phyloP scores from a whole-genome alignment of 495 filamentous ascomycete species.

The Aspergillus sclerotiicarbonarius region DNA sequence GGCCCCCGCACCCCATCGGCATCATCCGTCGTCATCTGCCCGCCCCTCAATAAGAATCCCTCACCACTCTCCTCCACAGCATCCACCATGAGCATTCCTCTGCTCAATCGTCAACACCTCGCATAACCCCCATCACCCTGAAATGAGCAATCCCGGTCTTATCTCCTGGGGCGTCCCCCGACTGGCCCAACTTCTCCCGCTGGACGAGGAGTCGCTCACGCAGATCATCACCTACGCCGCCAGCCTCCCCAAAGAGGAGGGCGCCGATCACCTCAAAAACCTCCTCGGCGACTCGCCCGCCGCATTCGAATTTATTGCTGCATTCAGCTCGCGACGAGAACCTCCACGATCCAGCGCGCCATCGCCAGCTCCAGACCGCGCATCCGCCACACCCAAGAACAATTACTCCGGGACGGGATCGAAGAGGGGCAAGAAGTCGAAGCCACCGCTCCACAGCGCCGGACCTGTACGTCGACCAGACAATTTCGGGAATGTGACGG shows the following conservation, averaged over 20 bases:
- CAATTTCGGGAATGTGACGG: conserved; percentile 53
- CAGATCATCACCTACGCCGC: conserved; percentile 80
- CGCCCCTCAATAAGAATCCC: too few relatives aligned
- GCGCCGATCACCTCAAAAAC: conserved; percentile 80
- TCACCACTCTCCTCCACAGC: background rate
- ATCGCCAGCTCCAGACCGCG: conserved; percentile 8
- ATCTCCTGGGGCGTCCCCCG: conserved; percentile 61
- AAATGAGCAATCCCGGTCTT: conserved; percentile 25
- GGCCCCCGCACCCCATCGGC: too few relatives aligned
- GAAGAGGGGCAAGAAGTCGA: conserved; percentile 55
- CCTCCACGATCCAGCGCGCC: conserved; percentile 27
- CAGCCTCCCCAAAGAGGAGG: conserved; percentile 67
- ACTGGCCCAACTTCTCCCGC: conserved; percentile 71
- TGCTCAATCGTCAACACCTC: background rate
- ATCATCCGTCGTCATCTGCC: too few relatives aligned
- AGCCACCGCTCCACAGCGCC: conserved; percentile 56
- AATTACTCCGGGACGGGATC: conserved; percentile 16
- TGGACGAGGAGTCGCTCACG: conserved; percentile 78
- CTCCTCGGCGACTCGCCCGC: conserved; percentile 83
- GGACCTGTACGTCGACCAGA: conserved; percentile 59
- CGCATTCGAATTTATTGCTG: conserved; percentile 85
- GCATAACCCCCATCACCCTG: background rate
- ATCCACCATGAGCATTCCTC: background rate
- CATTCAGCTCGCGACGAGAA: conserved; percentile 75
- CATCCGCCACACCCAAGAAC: conserved; percentile 22